These are phyloP conservation scores for Casuarina equisetifolia DNA, from an alignment of 306 rosid species.

Conservation along the genomic window DNA sequence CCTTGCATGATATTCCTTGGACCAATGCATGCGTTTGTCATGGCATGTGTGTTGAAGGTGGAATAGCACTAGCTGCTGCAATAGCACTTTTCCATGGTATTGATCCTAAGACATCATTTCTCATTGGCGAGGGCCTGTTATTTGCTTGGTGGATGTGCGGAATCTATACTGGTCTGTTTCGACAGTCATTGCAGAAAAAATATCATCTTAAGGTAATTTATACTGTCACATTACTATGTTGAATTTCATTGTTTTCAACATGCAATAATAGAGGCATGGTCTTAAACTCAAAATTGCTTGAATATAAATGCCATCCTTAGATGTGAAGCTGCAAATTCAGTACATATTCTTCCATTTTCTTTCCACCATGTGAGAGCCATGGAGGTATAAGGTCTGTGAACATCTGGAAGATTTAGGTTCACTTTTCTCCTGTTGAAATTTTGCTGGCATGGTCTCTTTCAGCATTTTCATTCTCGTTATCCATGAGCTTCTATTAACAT, in stretches of 20 bases:
- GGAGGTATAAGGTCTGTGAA: not conserved
- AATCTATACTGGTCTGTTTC: slow-evolving; percentile 70
- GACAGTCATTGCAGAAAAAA: slow-evolving; percentile 64
- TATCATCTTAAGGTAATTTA: slow-evolving; percentile 61
- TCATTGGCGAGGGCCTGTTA: slow-evolving; percentile 58
- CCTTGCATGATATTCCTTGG: slow-evolving; percentile 57
- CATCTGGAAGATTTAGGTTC: not conserved
- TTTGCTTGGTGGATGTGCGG: slow-evolving; percentile 88
- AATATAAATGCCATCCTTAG: not conserved
- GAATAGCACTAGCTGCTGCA: slow-evolving; percentile 56
- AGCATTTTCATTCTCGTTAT: not conserved
- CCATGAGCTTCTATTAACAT: not conserved
- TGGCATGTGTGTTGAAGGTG: slow-evolving; percentile 68
- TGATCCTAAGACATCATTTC: slow-evolving; percentile 63
- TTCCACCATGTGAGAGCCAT: not conserved
- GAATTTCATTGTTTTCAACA: not conserved
- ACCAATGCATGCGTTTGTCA: slow-evolving; percentile 64
- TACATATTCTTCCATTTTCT: not conserved
- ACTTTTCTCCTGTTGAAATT: not conserved
- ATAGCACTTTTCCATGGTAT: slow-evolving; percentile 51
- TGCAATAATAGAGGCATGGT: not conserved
- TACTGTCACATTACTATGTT: not conserved
- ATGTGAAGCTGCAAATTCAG: not conserved
- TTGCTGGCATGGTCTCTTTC: not conserved
- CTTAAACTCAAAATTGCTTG: not conserved